Evolutionary conservation across 768 basidiomycete genomes (phyloP).

Genomic region (Kwoniella sp.): DNA sequence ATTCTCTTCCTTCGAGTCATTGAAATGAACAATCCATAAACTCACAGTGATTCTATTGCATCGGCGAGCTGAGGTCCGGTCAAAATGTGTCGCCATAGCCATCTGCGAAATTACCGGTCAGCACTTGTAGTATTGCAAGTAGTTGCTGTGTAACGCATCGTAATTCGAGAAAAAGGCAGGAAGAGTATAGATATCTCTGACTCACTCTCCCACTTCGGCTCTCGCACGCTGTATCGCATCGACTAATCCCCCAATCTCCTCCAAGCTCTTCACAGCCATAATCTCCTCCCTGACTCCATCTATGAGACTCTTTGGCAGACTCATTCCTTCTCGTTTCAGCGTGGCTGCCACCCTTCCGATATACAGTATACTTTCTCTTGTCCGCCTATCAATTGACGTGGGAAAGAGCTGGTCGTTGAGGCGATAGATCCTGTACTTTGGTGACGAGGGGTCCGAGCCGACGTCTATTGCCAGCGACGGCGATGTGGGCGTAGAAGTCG

Average conservation of each 20-base stretch:
- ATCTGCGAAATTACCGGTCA: constrained; percentile 51
- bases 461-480: constrained; percentile 36
- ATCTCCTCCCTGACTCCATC: constrained; percentile 67
- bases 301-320: constrained; percentile 70
- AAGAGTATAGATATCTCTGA: not conserved
- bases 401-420: constrained; percentile 72
- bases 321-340: constrained; percentile 72
- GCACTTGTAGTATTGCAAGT: constrained; percentile 1
- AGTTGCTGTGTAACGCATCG: too few species aligned
- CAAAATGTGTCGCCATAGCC: constrained; percentile 88
- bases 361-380: constrained; percentile 79
- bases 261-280: constrained; percentile 59
- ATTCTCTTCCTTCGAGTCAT: too few species aligned
- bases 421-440: constrained; percentile 60
- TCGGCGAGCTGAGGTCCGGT: constrained; percentile 80
- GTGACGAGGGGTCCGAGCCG: constrained; percentile 67
- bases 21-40: too few species aligned
- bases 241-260: constrained; percentile 77
- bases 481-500: constrained; percentile 13
- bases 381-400: constrained; percentile 69
- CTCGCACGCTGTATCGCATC: constrained; percentile 72
- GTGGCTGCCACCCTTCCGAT: constrained; percentile 84
- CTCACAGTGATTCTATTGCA: constrained; percentile 81
- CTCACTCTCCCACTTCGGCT: constrained; percentile 73
- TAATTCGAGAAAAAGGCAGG: not conserved